Evolutionary conservation across 2,329 filamentous ascomycete genomes (phyloP), one percentile per base, ranked within the genome.

Genomic region (Aspergillus quadrilineatus): DNA sequence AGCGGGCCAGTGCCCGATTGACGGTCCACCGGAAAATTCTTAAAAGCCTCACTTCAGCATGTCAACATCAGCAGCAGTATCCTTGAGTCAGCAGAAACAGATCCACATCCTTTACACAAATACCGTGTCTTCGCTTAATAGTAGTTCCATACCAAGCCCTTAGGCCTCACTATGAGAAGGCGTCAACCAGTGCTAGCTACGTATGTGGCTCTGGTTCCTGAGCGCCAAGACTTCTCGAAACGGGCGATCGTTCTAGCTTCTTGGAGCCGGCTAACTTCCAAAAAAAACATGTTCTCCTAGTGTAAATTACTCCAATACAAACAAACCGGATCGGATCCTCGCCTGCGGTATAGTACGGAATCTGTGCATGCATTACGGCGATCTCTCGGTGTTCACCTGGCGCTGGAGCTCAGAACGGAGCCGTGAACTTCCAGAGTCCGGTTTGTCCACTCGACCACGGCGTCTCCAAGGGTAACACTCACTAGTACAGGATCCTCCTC

Each of bases 201-300:
- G 32, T 41, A 39, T 36, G 39, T 52, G 30, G 50, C 37, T 36
- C 47, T 6, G 12, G 45, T 36, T 36, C 45, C 45, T 48, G 45
- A 37, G 45, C 45, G 56, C 58, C 60, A 60, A 63, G 59, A 29
- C 32, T 39, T 50, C 47, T 50, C 17, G 47, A 50, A 49, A 26
- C 8, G 17, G 22, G 34, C 34, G 6, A 29, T 30, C 41, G 47
- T 50, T 50, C 34, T 39, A 41, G 47, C 47, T 12, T 15, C 42
- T 14, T 3, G 26, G 42, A n/a, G 7, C 32, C 30, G n/a, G 43
- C 12, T 9, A 32, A 30, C 43, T 34, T 47, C 30, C 4, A 47
- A 47, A 46, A 30, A 47, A 32, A 28, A 36, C 45, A 36, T 9
- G 30, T 15, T 15, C 14, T 6, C 10, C 34, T 28, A 39, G 15